Evolutionary conservation across 75 land plant species (phyloP).

Genomic region (Larix kaempferi): DNA sequence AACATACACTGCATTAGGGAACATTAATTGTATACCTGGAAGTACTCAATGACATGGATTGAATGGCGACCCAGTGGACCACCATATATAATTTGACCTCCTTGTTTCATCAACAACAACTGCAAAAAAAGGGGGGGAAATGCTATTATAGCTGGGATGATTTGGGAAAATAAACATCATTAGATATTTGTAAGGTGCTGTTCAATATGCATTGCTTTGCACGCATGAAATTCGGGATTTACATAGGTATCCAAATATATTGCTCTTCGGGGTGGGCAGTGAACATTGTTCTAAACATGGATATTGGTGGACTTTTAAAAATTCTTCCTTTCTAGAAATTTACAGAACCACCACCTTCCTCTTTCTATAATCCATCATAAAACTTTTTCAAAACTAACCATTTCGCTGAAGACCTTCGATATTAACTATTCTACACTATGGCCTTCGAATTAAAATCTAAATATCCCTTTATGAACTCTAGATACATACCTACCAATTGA

Average conservation of each 20-base stretch:
- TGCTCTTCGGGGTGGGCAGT: too few relatives aligned
- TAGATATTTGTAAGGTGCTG: not conserved
- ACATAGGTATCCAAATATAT: not conserved
- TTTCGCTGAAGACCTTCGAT: too few relatives aligned
- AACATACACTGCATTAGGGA: not conserved
- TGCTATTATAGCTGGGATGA: not conserved
- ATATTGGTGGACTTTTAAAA: too few relatives aligned
- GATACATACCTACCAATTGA: too few relatives aligned
- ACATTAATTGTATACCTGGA: slow-evolving; percentile 11
- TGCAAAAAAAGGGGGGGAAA: not conserved
- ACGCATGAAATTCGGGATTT: not conserved
- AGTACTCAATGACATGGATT: slow-evolving; percentile 16
- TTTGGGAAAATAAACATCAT: not conserved
- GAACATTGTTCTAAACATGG: too few relatives aligned
- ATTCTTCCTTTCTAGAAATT: too few relatives aligned
- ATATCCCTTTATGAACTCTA: too few relatives aligned
- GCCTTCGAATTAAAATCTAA: too few relatives aligned
- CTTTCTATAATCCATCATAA: too few relatives aligned
- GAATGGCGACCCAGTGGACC: slow-evolving; percentile 33
- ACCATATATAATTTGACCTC: slow-evolving; percentile 36
- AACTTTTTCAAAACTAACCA: too few relatives aligned
- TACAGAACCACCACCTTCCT: too few relatives aligned
- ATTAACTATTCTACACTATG: too few relatives aligned
- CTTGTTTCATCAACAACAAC: slow-evolving; percentile 33
- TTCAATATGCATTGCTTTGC: not conserved